Evolutionary conservation across 2,329 filamentous ascomycete genomes (phyloP).

Genomic region (Clonostachys rosea): DNA sequence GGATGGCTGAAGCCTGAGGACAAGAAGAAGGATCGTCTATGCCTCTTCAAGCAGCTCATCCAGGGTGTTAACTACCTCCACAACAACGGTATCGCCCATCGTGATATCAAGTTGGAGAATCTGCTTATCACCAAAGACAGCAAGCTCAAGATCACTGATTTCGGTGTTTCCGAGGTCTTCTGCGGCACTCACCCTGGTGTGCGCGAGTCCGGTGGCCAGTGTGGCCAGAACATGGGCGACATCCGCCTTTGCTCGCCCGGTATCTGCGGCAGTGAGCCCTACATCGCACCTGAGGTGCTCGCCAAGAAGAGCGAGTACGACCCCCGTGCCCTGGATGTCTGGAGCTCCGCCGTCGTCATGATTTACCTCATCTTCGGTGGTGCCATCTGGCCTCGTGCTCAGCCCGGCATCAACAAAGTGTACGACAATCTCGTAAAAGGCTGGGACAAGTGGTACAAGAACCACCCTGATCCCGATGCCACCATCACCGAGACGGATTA

Average conservation of each 20-base stretch:
- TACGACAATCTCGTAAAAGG: slow-evolving; percentile 62
- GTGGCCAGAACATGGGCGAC: slow-evolving; percentile 67
- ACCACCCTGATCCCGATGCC: slow-evolving; percentile 35
- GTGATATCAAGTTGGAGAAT: slow-evolving; percentile 89
- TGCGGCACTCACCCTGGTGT: slow-evolving; percentile 76
- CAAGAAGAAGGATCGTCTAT: slow-evolving; percentile 65
- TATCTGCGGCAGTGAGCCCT: slow-evolving; percentile 80
- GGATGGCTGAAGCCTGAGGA: slow-evolving; percentile 62
- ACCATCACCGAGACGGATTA: slow-evolving; percentile 53
- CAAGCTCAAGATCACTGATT: slow-evolving; percentile 86
- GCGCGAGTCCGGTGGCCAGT: slow-evolving; percentile 66
- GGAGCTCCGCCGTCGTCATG: slow-evolving; percentile 82
- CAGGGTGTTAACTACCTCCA: slow-evolving; percentile 82
- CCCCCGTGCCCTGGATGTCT: slow-evolving; percentile 77
- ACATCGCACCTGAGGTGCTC: slow-evolving; percentile 83
- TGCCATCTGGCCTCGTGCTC: slow-evolving; percentile 70
- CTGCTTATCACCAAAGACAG: slow-evolving; percentile 74
- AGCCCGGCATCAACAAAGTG: slow-evolving; percentile 39
- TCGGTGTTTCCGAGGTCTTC: slow-evolving; percentile 86
- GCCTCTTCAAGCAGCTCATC: slow-evolving; percentile 85
- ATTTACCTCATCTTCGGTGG: slow-evolving; percentile 70
- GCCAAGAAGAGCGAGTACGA: slow-evolving; percentile 63
- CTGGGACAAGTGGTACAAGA: slow-evolving; percentile 64
- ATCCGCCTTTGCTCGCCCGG: slow-evolving; percentile 71
- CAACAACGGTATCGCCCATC: slow-evolving; percentile 78